Evolutionary conservation across 805 yeast genomes (phyloP), one percentile per base, ranked within the genome.

Genomic region (Candida coquimbonensis): DNA sequence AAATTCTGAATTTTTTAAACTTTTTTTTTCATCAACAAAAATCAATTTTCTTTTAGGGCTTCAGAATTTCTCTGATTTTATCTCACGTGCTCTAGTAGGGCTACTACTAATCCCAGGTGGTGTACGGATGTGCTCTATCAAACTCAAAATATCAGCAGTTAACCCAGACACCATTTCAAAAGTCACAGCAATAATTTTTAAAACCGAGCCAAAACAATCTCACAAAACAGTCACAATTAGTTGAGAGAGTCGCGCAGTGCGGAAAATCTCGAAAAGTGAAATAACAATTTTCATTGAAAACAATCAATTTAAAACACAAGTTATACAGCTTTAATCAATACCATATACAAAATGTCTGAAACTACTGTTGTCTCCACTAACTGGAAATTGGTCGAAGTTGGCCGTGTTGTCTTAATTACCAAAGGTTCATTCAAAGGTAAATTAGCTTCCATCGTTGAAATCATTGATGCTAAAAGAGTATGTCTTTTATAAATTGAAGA

Each of bases 311-410:
- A 33, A 32, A 16, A 17, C n/a, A 40, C 44, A 45, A 36, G 48
- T 39, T 38, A 21, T n/a, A 37, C 45, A 40, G 39, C 48, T 44
- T 38, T 38, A 46, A 44, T 45, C 39, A 29, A 29, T 29, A 29
- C 31, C 31, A 29, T 29, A 29, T 48, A 61, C 24, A 66, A 64
- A 66, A 79, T 81, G 87, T 80, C 87, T 59, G 75, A 74, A 66
- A 70, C 88, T 70, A 74, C 85, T 71, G 93, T 93, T 74, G 85
- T 87, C 80, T 87, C 96, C 72, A 79, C 96, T 73, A 87, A 87
- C 91, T 93, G 98, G 98, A 88, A 96, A 87, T 82, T 81, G 70
- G 99, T 93, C 73, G 96, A 91, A 82, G 87, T 90, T 70, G 99
- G 99, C 74, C 96, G 99, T 80, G 87, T 93, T 71, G 96, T 90